phyloP scores from a whole-genome alignment of 108 stramenopile genomes.

The Discostella pseudostelligera region DNA sequence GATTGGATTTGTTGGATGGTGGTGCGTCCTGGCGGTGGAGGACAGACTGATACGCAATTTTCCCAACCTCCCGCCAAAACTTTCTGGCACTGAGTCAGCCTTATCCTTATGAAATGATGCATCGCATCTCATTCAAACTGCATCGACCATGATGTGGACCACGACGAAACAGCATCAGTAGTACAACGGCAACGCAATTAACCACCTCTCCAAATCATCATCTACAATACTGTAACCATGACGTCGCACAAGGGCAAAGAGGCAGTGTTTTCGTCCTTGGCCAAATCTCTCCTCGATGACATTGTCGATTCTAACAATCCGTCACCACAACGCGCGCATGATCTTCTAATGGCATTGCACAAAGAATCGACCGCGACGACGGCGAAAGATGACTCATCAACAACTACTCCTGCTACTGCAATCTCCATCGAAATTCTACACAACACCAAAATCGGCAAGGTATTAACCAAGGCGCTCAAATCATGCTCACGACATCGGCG shows the following conservation, averaged over 20 bases:
- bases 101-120: too few species aligned
- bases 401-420: conserved; percentile 8
- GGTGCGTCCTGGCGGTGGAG: too few species aligned
- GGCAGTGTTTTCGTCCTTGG: not conserved
- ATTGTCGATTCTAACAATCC: conserved; percentile 23
- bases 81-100: too few species aligned
- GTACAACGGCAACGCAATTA: too few species aligned
- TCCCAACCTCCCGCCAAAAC: too few species aligned
- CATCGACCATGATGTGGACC: too few species aligned
- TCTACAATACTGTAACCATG: too few species aligned
- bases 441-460: conserved; percentile 53
- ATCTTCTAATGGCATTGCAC: conserved; percentile 26
- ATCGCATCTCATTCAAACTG: too few species aligned
- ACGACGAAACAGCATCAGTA: too few species aligned
- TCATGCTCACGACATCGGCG: conserved; percentile 60
- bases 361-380: conserved; percentile 15
- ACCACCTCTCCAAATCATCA: too few species aligned
- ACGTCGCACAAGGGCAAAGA: not conserved
- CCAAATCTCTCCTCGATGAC: conserved; percentile 16
- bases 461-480: conserved; percentile 47
- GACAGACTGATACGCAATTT: too few species aligned
- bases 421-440: conserved; percentile 39
- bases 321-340: conserved; percentile 10
- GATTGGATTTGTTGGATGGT: too few species aligned
- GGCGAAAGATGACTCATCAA: not conserved